Base-by-base conservation (phyloP, 1,284 basidiomycete genomes). In the Heterobasidion annosum region DNA sequence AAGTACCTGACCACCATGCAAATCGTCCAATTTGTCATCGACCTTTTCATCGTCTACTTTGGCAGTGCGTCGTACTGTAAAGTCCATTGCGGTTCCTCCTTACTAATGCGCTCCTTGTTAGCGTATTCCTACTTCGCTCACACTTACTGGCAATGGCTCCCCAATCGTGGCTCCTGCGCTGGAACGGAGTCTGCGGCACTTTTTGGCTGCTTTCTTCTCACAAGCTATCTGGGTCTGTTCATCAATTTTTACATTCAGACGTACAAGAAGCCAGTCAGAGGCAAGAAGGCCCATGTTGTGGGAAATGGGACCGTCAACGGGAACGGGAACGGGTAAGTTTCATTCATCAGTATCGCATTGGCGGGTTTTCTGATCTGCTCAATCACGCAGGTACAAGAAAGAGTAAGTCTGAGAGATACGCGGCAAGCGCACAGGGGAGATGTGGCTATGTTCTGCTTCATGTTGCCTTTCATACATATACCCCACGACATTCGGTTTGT, bases 1-100 rank as follows among this genome's bases (percentile, higher is more conserved):
- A 93, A 95, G 73, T 91, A 94, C 71, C 74, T 98, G 61, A 98
- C 96, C 50, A 85, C 82, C 42, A 88, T 97, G 82, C 97, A 99
- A 75, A 99, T 99, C 67, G 81, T 79, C 44, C 95, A 98, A 73
- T 98, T 98, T 67, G 70, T 98, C 60, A 87, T 98, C 64, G 94
- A 98, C 73, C 73, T 98, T 42, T 81, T 81, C 68, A 73, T 89
- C 59, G 91, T 94, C 62, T 98, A 95, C 79, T 96, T 94, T 64
- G 93, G 91, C 65, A 94, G 93, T 92, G 66, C 63, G 93, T 85
- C 12, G 42, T 53, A 51, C 62, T 59, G 57, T 58, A 57, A 58
- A 25, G 25, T 25, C 25, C 25, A 25, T 25, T 25, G 25, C 25
- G 51, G 54, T 54, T 49, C 51, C 52, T 40, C 50, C 13, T 35